Conservation (phyloP, 805 yeast genomes). For the Zygosaccharomyces bisporus region DNA sequence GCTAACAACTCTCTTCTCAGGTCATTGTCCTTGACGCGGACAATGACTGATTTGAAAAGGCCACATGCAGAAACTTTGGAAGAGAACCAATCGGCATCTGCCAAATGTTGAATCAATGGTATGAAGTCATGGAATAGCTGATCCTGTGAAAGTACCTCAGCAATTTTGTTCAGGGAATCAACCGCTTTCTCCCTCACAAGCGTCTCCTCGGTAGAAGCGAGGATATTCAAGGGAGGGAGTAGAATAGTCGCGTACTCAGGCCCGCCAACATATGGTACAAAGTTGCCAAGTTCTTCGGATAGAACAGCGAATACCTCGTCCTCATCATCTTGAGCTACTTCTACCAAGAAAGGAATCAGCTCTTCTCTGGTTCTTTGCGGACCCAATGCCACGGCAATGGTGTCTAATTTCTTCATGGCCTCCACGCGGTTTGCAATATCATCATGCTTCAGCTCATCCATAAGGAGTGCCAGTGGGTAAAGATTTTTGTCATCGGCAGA, state of each 20-base stretch:
- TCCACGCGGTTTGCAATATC: conserved; percentile 90
- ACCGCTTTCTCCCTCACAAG: conserved; percentile 93
- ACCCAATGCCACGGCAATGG: conserved; percentile 92
- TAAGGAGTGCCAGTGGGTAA: conserved; percentile 89
- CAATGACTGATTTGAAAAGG: conserved; percentile 66
- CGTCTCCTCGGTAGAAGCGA: conserved; percentile 94
- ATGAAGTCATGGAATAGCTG: conserved; percentile 66
- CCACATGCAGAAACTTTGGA: conserved; percentile 90
- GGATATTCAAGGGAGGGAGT: conserved; percentile 67
- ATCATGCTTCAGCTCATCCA: conserved; percentile 97
- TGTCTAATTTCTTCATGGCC: conserved; percentile 91
- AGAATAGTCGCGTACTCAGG: conserved; percentile 54
- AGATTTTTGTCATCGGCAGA: conserved; percentile 43
- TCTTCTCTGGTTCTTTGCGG: conserved; percentile 89
- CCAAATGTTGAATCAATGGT: conserved; percentile 71
- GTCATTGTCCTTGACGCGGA: conserved; percentile 49
- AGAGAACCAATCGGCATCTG: conserved; percentile 93
- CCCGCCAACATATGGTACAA: conserved; percentile 90
- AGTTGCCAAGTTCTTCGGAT: conserved; percentile 84
- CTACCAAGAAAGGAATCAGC: conserved; percentile 81
- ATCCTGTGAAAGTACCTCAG: conserved; percentile 54
- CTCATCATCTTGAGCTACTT: conserved; percentile 91
- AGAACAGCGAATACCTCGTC: conserved; percentile 95
- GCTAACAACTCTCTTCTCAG: conserved; percentile 60
- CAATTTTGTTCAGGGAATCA: conserved; percentile 70